Evolutionary conservation across 2,329 filamentous ascomycete genomes (phyloP).

Genomic region (Cladophialophora yegresii): DNA sequence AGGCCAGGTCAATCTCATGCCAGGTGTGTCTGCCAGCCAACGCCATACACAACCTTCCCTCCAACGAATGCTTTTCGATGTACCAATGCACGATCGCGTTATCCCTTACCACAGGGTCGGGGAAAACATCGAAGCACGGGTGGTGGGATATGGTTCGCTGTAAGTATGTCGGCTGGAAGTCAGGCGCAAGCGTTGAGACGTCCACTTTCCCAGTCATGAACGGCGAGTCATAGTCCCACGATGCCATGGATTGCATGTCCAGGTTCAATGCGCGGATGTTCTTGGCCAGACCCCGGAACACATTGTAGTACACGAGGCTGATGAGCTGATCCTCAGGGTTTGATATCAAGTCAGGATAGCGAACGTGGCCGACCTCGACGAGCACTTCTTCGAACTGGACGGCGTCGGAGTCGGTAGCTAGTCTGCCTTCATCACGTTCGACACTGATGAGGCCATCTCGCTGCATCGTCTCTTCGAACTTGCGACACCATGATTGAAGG

Average conservation of each 20-base stretch:
- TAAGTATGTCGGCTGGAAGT: constrained; percentile 44
- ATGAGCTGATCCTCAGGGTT: constrained; percentile 39
- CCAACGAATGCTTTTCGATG: background rate
- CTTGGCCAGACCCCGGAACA: constrained; percentile 40
- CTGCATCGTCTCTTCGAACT: constrained; percentile 15
- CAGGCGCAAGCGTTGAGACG: constrained; percentile 34
- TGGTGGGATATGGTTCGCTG: constrained; percentile 46
- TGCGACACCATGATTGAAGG: constrained; percentile 18
- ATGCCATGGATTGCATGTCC: constrained; percentile 11
- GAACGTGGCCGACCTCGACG: constrained; percentile 1
- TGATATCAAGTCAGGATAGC: constrained; percentile 1
- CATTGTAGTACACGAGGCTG: constrained; percentile 41
- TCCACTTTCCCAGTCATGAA: constrained; percentile 20
- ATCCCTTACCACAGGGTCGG: constrained; percentile 45
- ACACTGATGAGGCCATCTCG: background rate
- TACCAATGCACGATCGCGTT: constrained; percentile 37
- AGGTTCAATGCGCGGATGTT: constrained; percentile 39
- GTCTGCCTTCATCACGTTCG: background rate
- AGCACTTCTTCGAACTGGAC: constrained; percentile 19
- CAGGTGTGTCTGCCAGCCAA: constrained; percentile 24
- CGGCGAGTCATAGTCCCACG: constrained; percentile 16
- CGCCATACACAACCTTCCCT: constrained; percentile 21
- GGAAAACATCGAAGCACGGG: constrained; percentile 45
- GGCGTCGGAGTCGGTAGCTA: constrained; percentile 8
- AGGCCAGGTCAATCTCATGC: constrained; percentile 24